Base-by-base conservation (phyloP, 2,329 filamentous ascomycete species). In the Paraphoma chrysanthemicola region DNA sequence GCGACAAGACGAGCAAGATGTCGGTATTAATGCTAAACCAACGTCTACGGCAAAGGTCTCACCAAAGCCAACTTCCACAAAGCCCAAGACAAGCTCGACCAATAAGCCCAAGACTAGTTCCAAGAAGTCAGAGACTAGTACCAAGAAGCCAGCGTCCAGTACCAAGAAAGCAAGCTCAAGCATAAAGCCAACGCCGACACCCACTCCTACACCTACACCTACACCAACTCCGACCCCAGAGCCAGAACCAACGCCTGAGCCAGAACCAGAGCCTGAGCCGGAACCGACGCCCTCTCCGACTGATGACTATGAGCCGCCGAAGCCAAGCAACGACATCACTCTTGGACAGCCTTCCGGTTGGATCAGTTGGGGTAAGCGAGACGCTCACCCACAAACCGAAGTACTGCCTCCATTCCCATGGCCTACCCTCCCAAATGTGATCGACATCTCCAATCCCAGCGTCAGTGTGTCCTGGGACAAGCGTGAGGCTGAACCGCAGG, bases 281-380 rank as follows among this genome's bases (percentile, higher is more conserved):
- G 50, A 38, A 38, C 33, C 33, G 33, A 38, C 33, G 3, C 33
- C 33, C n/a, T 16, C 39, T 42, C 16, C 49, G 16, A 43, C 41
- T 18, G 18, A 44, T 10, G 12, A 44, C 10, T 14, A 28, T 9
- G 18, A 17, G 18, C 47, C 46, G n/a, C 4, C 55, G 23, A 23
- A 23, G 23, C 50, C 51, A 4, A 55, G 51, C 18, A 52, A 60
- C 18, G 44, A 62, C 5, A 58, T 65, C 39, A 60, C 45, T 16
- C 39, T 65, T 17, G 57, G 57, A 10, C 54, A 51, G 5, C 60
- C 64, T 9, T 30, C 49, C 9, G 56, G 41, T 47, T 60, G 52
- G 14, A 33, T 64, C 39, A 54, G 41, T 23, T 62, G 59, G 59
- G 54, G n/a, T 38, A 49, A 33, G 46, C 44, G 11, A 23, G 53